These are phyloP conservation scores for Schwanniomyces pseudopolymorphus DNA, from an alignment of 805 yeast genomes.

Conservation along the genomic window DNA sequence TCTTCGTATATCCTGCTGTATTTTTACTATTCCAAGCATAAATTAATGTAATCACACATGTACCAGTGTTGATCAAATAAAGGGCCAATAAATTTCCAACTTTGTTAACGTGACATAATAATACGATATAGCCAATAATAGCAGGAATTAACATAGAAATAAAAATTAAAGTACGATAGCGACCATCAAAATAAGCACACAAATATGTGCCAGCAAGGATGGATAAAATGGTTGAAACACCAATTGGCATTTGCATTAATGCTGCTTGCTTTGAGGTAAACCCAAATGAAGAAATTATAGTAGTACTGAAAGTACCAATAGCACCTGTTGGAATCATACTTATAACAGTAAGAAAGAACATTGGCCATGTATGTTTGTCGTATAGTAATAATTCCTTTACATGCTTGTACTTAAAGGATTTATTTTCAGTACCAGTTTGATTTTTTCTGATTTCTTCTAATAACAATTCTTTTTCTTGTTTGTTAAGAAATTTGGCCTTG, in stretches of 20 bases:
- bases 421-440: constrained; percentile 54
- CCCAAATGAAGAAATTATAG: constrained; percentile 53
- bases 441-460: constrained; percentile 46
- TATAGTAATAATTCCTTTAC: constrained; percentile 44
- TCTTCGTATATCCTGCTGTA: constrained; percentile 76
- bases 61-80: constrained; percentile 53
- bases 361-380: constrained; percentile 52
- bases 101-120: constrained; percentile 30
- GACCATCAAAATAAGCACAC: constrained; percentile 25
- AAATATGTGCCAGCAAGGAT: constrained; percentile 31
- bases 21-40: constrained; percentile 65
- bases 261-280: constrained; percentile 46
- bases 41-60: constrained; percentile 55
- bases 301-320: constrained; percentile 51
- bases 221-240: constrained; percentile 43
- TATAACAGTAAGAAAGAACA: constrained; percentile 43
- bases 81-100: constrained; percentile 51
- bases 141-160: constrained; percentile 33
- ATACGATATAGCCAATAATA: constrained; percentile 39
- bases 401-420: constrained; percentile 45
- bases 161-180: constrained; percentile 18
- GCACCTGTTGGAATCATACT: constrained; percentile 53
- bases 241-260: constrained; percentile 57
- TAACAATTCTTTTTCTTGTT: constrained; percentile 40
- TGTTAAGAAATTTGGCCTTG: constrained; percentile 34